Conservation (phyloP, 164 flowering plant species). For the Berberis thunbergii region DNA sequence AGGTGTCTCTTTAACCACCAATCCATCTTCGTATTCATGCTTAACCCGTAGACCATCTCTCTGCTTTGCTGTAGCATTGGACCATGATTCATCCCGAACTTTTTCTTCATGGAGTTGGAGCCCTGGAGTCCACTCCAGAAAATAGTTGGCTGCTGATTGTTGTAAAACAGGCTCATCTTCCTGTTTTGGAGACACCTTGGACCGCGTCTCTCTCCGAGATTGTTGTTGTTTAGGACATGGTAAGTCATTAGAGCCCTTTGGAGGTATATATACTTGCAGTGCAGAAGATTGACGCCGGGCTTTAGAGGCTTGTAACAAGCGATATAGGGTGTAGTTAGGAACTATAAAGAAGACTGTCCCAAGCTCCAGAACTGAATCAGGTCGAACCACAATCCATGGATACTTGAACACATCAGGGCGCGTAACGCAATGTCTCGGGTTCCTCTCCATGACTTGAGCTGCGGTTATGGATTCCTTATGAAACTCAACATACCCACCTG, state of each 20-base stretch:
- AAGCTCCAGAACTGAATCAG: constrained; percentile 36
- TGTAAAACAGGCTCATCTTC: neutral
- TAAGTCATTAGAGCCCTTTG: no score
- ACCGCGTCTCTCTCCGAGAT: neutral
- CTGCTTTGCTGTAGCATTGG: neutral
- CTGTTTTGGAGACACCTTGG: no score
- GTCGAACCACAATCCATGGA: constrained; percentile 56
- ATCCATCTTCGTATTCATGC: neutral
- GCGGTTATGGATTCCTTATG: constrained; percentile 32
- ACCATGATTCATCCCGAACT: constrained; percentile 3
- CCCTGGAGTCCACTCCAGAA: neutral
- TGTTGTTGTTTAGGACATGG: neutral
- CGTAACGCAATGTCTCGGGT: constrained; percentile 55
- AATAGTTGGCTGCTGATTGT: neutral
- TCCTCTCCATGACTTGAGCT: constrained; percentile 35
- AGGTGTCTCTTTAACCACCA: constrained; percentile 8
- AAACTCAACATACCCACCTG: constrained; percentile 37
- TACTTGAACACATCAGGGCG: constrained; percentile 51
- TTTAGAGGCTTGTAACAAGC: constrained; percentile 20
- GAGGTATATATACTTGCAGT: neutral
- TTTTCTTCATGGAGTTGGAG: neutral
- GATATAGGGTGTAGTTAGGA: constrained; percentile 35
- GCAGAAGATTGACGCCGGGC: neutral
- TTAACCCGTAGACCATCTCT: neutral
- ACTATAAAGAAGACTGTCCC: constrained; percentile 49